These are phyloP conservation scores for Aspergillus sp. DNA, from an alignment of 2,329 filamentous ascomycete species.

Conservation along the genomic window DNA sequence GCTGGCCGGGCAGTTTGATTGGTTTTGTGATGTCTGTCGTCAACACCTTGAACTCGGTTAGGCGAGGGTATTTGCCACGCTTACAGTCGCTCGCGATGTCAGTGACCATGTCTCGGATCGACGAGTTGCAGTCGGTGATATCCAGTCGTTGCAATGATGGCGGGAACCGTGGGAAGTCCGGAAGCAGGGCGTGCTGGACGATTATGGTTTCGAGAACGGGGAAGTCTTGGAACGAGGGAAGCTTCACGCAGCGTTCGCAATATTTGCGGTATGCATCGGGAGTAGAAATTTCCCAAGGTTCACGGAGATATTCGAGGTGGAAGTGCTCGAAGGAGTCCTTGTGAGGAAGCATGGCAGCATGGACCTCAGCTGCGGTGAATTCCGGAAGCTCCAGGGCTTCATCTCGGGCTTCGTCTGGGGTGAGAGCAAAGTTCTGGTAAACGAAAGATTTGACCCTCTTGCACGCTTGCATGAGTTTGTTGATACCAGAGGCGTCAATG, in stretches of 20 bases:
- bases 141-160: slow-evolving; percentile 14
- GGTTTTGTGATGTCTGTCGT: slow-evolving; percentile 19
- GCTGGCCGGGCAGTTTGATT: slow-evolving; percentile 17
- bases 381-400: background rate
- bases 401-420: background rate
- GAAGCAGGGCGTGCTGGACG: slow-evolving; percentile 21
- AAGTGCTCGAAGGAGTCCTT: slow-evolving; percentile 20
- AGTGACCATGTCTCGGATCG: slow-evolving; percentile 17
- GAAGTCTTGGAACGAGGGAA: slow-evolving; percentile 23
- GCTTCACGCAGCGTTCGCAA: slow-evolving; percentile 6
- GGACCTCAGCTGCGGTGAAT: slow-evolving; percentile 17
- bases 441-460: slow-evolving; percentile 15
- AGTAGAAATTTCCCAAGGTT: background rate
- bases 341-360: slow-evolving; percentile 19
- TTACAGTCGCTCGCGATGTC: slow-evolving; percentile 21
- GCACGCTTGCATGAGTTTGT: slow-evolving; percentile 15
- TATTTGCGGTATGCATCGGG: slow-evolving; percentile 8
- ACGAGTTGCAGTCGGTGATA: slow-evolving; percentile 24
- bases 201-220: slow-evolving; percentile 15
- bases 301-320: slow-evolving; percentile 12
- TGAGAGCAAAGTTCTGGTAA: slow-evolving; percentile 13
- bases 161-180: slow-evolving; percentile 21
- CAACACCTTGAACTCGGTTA: slow-evolving; percentile 16
- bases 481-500: slow-evolving; percentile 11
- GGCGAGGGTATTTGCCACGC: slow-evolving; percentile 18